Evolutionary conservation across 768 basidiomycete genomes (phyloP).

Genomic region (Kockovaella imperatae): DNA sequence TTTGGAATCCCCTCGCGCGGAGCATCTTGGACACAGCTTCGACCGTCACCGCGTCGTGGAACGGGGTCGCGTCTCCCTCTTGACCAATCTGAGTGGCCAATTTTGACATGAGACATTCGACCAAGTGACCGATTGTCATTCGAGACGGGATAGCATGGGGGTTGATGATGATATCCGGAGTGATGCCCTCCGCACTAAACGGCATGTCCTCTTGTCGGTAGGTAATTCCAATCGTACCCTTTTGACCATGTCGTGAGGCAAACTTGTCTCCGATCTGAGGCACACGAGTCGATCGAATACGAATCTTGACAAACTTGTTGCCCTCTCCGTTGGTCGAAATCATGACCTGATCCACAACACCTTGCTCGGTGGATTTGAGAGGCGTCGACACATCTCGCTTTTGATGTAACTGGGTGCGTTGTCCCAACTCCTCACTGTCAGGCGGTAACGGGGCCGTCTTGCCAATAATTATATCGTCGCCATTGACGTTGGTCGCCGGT

Average conservation of each 20-base stretch:
- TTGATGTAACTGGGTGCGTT: constrained; percentile 84
- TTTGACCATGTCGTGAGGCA: constrained; percentile 97
- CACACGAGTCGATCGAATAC: constrained; percentile 87
- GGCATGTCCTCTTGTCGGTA: constrained; percentile 99
- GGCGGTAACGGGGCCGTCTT: constrained; percentile 96
- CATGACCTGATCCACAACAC: constrained; percentile 94
- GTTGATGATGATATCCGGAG: constrained; percentile 95
- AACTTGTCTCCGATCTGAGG: constrained; percentile 99
- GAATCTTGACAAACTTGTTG: constrained; percentile 96
- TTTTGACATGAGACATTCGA: constrained; percentile 94
- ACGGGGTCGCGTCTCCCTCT: constrained; percentile 97
- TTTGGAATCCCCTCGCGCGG: constrained; percentile 85
- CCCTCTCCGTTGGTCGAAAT: constrained; percentile 94
- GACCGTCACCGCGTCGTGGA: constrained; percentile 95
- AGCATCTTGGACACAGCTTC: constrained; percentile 93
- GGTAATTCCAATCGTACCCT: constrained; percentile 98
- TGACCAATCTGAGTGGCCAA: constrained; percentile 92
- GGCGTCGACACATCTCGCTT: constrained; percentile 95
- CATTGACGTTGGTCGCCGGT: constrained; percentile 85
- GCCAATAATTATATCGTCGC: constrained; percentile 98
- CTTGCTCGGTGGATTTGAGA: constrained; percentile 93
- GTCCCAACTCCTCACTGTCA: constrained; percentile 94
- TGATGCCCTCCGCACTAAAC: constrained; percentile 92
- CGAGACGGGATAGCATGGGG: constrained; percentile 99
- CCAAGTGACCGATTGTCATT: constrained; percentile 99